These are phyloP conservation scores for Mortierella sp. DNA, from an alignment of 371 early-diverging fungal species.

Conservation along the genomic window DNA sequence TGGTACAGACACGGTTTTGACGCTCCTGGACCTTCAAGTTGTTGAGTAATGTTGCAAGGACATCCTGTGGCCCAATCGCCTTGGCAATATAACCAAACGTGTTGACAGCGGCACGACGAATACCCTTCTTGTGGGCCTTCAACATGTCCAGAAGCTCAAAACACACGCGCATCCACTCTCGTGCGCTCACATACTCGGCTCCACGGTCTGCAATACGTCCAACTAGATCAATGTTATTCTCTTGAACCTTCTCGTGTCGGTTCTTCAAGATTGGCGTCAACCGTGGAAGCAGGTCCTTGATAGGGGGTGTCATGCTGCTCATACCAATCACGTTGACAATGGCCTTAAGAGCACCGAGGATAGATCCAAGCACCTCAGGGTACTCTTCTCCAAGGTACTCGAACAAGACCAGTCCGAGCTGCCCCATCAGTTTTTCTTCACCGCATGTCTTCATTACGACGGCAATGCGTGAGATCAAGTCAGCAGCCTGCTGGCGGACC, in stretches of 20 bases:
- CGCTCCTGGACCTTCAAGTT: constrained; percentile 98
- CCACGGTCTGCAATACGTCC: constrained; percentile 98
- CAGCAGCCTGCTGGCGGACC: constrained; percentile 97
- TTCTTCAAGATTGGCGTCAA: constrained; percentile 97
- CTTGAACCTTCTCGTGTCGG: constrained; percentile 97
- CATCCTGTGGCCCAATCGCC: constrained; percentile 99
- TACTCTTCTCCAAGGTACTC: constrained; percentile 99
- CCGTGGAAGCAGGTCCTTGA: constrained; percentile 95
- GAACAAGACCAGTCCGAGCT: constrained; percentile 91
- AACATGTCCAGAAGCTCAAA: constrained; percentile 97
- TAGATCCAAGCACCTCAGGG: constrained; percentile 96
- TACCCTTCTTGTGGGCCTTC: constrained; percentile 95
- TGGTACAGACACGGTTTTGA: constrained; percentile 98
- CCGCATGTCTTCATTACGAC: constrained; percentile 94
- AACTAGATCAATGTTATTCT: constrained; percentile 88
- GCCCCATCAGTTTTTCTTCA: constrained; percentile 93
- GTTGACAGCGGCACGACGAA: constrained; percentile 95
- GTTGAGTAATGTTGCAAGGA: constrained; percentile 95
- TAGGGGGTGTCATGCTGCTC: constrained; percentile 97
- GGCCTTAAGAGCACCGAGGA: constrained; percentile 89
- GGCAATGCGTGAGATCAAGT: constrained; percentile 93
- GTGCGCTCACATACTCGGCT: constrained; percentile 96
- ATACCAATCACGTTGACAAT: constrained; percentile 98
- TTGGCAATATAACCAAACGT: constrained; percentile 99
- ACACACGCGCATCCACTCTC: constrained; percentile 99